Base-by-base conservation (phyloP, 108 stramenopile genomes). In the Conticribra guillardii region DNA sequence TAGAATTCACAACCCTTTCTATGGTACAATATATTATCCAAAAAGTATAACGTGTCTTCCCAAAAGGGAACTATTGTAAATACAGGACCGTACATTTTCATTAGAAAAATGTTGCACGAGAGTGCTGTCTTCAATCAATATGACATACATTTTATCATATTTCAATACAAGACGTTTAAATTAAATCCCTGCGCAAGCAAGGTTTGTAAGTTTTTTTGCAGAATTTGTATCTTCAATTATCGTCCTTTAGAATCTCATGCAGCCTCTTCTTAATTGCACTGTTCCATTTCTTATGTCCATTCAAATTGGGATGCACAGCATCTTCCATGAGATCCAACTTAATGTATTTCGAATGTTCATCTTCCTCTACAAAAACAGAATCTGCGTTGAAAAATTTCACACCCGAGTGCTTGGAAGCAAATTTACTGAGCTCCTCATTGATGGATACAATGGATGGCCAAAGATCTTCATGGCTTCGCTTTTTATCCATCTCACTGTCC, bases 371-470 rank as follows among this genome's bases (percentile, higher is more conserved):
- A 81, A 91, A 94, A 17, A 91, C 78, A n/a, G 65, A 23, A 15
- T 89, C 85, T 0, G 87, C 80, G 71, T 91, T 85, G 69, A 91
- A 94, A 61, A 91, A 94, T 33, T 61, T 77, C 23, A 94, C 81
- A 4, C 60, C 48, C 28, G 66, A 50, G 21, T 84, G 71, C 57
- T 79, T 76, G 14, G 77, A 65, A 16, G 79, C 73, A 74, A 94
- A 94, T 46, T 85, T 81, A 15, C 66, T 45, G 31, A 94, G 66
- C 51, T 88, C 72, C 4, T 67, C 62, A 66, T 94, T 94, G 23
- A 94, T 90, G 9, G 82, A 75, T 27, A 73, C 64, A 50, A 94
- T 84, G 19, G 90, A 85, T 37, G 89, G 87, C 89, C 89, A 93
- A n/a, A 93, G 52, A 48, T 79, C 73, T 15, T 60, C 26, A 34